A percentile compares a stretch with the other conserved stretches of the same genome.
These are phyloP conservation scores for Pistacia vera DNA, from an alignment of 345 rosid species.

Conservation along the genomic window DNA sequence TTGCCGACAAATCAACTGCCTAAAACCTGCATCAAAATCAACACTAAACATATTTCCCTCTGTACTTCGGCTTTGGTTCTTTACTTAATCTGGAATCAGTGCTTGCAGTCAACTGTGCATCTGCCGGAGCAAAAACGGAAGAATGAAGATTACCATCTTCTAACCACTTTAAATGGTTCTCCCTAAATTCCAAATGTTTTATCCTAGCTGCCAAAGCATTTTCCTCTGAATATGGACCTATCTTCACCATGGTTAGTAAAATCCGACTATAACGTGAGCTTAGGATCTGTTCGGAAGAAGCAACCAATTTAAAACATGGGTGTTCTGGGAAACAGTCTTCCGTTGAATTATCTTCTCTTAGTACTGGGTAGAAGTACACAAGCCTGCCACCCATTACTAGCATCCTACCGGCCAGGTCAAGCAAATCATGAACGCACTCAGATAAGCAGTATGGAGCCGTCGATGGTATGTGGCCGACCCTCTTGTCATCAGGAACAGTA, in stretches of 20 bases:
- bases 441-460: constrained; percentile 84
- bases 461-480: constrained; percentile 90
- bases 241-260: constrained; percentile 84
- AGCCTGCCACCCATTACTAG: constrained; percentile 87
- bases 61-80: constrained; percentile 77
- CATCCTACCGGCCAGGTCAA: constrained; percentile 88
- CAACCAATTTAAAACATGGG: constrained; percentile 72
- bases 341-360: constrained; percentile 58
- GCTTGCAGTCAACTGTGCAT: constrained; percentile 33
- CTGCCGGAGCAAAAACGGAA: constrained; percentile 68
- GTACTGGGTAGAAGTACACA: constrained; percentile 80
- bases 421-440: constrained; percentile 92
- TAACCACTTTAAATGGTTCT: constrained; percentile 89
- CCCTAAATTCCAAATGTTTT: constrained; percentile 79
- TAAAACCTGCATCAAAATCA: neutral
- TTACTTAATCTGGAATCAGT: constrained; percentile 44
- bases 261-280: constrained; percentile 86
- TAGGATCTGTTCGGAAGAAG: constrained; percentile 85
- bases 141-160: constrained; percentile 91
- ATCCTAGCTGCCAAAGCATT: constrained; percentile 60
- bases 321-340: constrained; percentile 70
- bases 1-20: neutral
- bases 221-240: constrained; percentile 54
- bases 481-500: constrained; percentile 90
- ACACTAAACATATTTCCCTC: constrained; percentile 81